These are phyloP conservation scores for Naganishia onofrii DNA, from an alignment of 768 basidiomycete genomes.

Conservation along the genomic window DNA sequence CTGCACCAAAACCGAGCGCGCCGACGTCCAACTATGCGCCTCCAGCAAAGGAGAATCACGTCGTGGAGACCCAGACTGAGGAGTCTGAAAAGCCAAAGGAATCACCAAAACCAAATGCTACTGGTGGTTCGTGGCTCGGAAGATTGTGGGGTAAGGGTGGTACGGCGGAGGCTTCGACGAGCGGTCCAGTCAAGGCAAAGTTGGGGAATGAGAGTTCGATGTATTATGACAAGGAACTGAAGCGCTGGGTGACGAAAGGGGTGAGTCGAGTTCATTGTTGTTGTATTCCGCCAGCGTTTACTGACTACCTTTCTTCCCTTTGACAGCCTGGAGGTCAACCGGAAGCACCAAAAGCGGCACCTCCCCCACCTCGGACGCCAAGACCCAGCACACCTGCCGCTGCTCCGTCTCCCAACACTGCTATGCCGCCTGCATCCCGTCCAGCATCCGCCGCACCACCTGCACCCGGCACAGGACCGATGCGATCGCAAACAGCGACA, in stretches of 20 bases:
- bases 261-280: constrained; percentile 54
- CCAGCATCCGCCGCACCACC: constrained; percentile 27
- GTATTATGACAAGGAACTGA: constrained; percentile 90
- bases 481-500: constrained; percentile 21
- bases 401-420: constrained; percentile 19
- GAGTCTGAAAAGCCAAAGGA: constrained; percentile 11
- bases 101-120: constrained; percentile 11
- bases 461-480: constrained; percentile 25
- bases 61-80: constrained; percentile 27
- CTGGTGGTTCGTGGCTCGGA: constrained; percentile 64
- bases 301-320: constrained; percentile 17
- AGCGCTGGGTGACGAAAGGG: constrained; percentile 84
- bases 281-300: background rate
- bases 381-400: constrained; percentile 19
- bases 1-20: constrained; percentile 36
- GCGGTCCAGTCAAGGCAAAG: constrained; percentile 81
- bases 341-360: constrained; percentile 61
- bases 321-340: constrained; percentile 62
- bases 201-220: constrained; percentile 87
- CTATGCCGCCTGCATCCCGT: constrained; percentile 36
- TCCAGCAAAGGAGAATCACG: constrained; percentile 37
- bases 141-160: constrained; percentile 70
- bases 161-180: constrained; percentile 56
- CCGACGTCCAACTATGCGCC: constrained; percentile 47
- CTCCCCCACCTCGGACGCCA: constrained; percentile 76